These are phyloP conservation scores for Saccharomyces hybrid DNA, from an alignment of 1,139 yeast genomes.

Conservation along the genomic window DNA sequence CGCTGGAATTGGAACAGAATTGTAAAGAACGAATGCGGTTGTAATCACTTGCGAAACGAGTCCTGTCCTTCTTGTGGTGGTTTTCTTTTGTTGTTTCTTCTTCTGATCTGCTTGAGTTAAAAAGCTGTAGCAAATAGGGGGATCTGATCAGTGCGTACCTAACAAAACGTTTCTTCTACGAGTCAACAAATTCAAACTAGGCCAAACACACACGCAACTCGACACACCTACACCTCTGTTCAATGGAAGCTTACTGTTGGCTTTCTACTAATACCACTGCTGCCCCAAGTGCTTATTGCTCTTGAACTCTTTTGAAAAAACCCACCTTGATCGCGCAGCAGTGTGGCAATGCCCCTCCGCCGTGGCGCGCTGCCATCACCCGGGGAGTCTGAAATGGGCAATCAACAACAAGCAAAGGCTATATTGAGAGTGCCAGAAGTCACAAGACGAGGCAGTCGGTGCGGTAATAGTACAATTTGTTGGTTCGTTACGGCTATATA, in stretches of 20 bases:
- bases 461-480: not conserved
- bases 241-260: not conserved
- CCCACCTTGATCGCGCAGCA: conserved; percentile 1
- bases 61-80: not conserved
- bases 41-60: not conserved
- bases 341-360: conserved; percentile 1
- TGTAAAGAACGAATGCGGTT: not conserved
- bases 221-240: not conserved
- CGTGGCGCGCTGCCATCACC: not conserved
- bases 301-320: not conserved
- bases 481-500: not conserved
- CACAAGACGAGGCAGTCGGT: not conserved
- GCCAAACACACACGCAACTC: not conserved
- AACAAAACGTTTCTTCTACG: not conserved
- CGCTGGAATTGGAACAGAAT: not conserved
- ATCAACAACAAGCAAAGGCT: not conserved
- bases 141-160: not conserved
- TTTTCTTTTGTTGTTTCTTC: not conserved
- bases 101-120: not conserved
- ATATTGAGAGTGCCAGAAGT: not conserved
- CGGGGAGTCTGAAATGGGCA: not conserved
- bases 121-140: not conserved
- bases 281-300: not conserved
- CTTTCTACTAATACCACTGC: not conserved
- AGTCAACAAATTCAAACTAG: not conserved